phyloP scores from a whole-genome alignment of 2,329 filamentous ascomycete species.

The Fusarium caatingaense region DNA sequence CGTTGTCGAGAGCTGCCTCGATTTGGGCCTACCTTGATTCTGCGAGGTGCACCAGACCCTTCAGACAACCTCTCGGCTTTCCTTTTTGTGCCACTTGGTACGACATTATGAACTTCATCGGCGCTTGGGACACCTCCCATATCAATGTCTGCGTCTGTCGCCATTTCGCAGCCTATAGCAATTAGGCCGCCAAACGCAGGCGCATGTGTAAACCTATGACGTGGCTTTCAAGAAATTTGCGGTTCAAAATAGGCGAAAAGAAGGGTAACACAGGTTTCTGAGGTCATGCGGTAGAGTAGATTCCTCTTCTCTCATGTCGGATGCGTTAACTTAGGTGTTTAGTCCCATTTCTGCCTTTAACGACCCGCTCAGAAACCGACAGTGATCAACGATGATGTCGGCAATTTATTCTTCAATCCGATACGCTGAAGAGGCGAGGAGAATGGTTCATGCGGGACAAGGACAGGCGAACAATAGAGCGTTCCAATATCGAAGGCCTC shows the following conservation, averaged over 20 bases:
- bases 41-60: constrained; percentile 56
- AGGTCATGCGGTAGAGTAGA: constrained; percentile 8
- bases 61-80: constrained; percentile 57
- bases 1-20: constrained; percentile 1
- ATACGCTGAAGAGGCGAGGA: constrained; percentile 5
- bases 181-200: not conserved
- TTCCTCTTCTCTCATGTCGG: constrained; percentile 34
- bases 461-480: constrained; percentile 3
- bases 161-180: constrained; percentile 50
- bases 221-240: not conserved
- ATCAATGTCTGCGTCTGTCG: constrained; percentile 52
- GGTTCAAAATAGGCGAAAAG: not conserved
- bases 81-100: constrained; percentile 58
- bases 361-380: not conserved
- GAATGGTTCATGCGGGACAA: constrained; percentile 32
- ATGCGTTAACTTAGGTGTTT: constrained; percentile 7
- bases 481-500: constrained; percentile 16
- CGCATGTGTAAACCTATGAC: constrained; percentile 8
- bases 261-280: constrained; percentile 16
- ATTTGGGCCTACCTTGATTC: constrained; percentile 60
- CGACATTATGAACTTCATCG: constrained; percentile 11
- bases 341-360: constrained; percentile 20
- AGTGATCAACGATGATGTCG: not conserved
- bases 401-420: not conserved
- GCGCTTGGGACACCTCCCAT: constrained; percentile 21